These are phyloP conservation scores for Pisolithus microcarpus DNA, from an alignment of 768 basidiomycete genomes.

Conservation along the genomic window DNA sequence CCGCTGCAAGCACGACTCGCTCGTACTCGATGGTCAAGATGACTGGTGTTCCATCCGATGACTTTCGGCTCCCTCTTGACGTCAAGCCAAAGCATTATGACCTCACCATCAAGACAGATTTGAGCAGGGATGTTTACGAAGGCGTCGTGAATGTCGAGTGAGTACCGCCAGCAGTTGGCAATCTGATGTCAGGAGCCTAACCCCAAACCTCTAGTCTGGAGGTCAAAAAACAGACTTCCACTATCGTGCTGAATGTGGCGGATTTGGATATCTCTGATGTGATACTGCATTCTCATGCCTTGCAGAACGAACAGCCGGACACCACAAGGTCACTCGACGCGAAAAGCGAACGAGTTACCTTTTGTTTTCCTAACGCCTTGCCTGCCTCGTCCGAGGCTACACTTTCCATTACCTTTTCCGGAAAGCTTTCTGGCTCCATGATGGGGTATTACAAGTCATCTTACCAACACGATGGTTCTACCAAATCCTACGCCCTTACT, in stretches of 20 bases:
- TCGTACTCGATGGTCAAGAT: constrained; percentile 7
- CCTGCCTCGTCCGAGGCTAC: constrained; percentile 63
- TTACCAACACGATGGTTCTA: constrained; percentile 56
- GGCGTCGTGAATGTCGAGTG: constrained; percentile 72
- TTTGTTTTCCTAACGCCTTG: constrained; percentile 52
- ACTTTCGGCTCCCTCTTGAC: constrained; percentile 53
- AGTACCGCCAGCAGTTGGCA: constrained; percentile 13
- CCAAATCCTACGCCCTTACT: constrained; percentile 69
- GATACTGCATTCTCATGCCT: constrained; percentile 49
- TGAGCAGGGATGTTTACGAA: constrained; percentile 65
- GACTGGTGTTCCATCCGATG: constrained; percentile 1
- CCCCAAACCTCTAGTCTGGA: constrained; percentile 43
- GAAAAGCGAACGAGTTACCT: constrained; percentile 55
- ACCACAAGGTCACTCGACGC: constrained; percentile 48
- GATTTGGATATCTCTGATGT: constrained; percentile 52
- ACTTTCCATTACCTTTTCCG: constrained; percentile 63
- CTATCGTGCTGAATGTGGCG: constrained; percentile 59
- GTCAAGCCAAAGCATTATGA: constrained; percentile 75
- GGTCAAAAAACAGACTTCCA: constrained; percentile 51
- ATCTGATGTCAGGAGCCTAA: neutral
- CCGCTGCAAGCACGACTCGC: neutral
- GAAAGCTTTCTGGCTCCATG: constrained; percentile 64
- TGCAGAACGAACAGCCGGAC: constrained; percentile 40
- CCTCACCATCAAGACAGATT: constrained; percentile 72
- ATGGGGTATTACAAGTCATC: constrained; percentile 75